A percentile compares a stretch with the other conserved stretches of the same genome.
Conservation (phyloP, 257 asterid species). For the Solanum raphanifolium region DNA sequence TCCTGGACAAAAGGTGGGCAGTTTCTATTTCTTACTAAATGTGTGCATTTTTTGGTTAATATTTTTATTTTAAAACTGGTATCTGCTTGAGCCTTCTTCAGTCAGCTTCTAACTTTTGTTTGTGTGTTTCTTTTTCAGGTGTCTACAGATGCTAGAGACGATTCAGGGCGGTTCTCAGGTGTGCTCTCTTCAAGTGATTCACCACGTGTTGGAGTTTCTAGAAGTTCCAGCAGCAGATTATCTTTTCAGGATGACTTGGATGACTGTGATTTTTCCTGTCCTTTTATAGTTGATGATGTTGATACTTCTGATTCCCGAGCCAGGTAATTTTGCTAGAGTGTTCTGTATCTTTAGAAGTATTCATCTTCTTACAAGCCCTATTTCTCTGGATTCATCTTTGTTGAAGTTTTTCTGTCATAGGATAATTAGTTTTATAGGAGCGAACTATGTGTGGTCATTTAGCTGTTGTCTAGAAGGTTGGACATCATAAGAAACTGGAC, state of each 20-base stretch:
- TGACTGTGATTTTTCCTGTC: slow-evolving; percentile 70
- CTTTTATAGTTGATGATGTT: slow-evolving; percentile 92
- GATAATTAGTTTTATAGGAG: background rate
- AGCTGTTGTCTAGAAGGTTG: background rate
- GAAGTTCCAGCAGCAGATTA: slow-evolving; percentile 89
- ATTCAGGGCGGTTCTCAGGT: slow-evolving; percentile 92
- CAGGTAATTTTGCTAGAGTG: slow-evolving; percentile 33
- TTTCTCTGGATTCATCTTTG: background rate
- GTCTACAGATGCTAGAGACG: slow-evolving; percentile 73
- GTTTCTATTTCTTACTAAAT: background rate
- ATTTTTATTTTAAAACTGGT: background rate
- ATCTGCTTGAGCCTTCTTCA: background rate
- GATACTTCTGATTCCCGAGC: slow-evolving; percentile 60
- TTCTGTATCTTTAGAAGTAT: background rate
- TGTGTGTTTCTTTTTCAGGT: slow-evolving; percentile 25
- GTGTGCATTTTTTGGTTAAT: background rate
- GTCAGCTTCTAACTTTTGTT: background rate
- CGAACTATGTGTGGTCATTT: background rate
- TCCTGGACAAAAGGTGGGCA: slow-evolving; percentile 55
- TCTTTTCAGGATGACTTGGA: slow-evolving; percentile 94
- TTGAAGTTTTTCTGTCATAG: background rate
- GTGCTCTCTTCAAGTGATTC: slow-evolving; percentile 81
- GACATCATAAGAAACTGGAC: background rate
- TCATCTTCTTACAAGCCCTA: background rate
- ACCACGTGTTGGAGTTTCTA: slow-evolving; percentile 74